phyloP scores from a whole-genome alignment of 768 basidiomycete genomes.

The Tulasnella sp. region DNA sequence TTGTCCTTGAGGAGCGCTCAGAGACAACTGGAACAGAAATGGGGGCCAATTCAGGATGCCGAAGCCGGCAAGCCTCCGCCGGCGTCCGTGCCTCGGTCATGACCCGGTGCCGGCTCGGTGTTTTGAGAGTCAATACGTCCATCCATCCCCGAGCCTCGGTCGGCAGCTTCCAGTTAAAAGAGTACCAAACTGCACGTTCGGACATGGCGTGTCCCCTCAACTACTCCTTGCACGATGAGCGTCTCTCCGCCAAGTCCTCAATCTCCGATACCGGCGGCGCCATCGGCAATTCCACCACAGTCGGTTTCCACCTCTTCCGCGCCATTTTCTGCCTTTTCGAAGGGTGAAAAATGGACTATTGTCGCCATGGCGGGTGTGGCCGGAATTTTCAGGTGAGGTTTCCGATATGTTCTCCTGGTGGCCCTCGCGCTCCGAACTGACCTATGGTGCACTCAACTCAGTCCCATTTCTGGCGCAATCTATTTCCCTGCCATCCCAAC shows the following conservation, averaged over 20 bases:
- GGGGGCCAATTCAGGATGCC: neutral
- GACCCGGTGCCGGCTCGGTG: slow-evolving; percentile 5
- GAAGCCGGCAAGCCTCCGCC: neutral
- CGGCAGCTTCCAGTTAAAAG: neutral
- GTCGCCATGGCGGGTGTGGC: slow-evolving; percentile 24
- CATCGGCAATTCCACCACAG: neutral
- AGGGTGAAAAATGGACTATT: slow-evolving; percentile 29
- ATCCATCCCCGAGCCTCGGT: neutral
- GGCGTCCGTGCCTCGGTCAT: slow-evolving; percentile 2
- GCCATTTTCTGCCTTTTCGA: slow-evolving; percentile 25
- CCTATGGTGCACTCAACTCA: neutral
- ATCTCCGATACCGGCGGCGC: neutral
- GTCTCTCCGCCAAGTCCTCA: neutral
- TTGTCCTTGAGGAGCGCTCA: no score
- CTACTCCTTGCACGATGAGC: neutral
- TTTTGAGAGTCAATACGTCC: neutral
- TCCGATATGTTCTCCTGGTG: no score
- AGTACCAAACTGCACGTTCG: neutral
- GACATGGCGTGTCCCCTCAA: neutral
- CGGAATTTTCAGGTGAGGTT: slow-evolving; percentile 24
- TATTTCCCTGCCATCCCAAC: slow-evolving; percentile 39
- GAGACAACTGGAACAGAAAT: neutral
- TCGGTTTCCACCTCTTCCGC: neutral
- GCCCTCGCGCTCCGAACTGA: neutral
- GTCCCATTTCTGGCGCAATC: slow-evolving; percentile 37